phyloP scores from a whole-genome alignment of 306 rosid species.

The Alnus glutinosa region DNA sequence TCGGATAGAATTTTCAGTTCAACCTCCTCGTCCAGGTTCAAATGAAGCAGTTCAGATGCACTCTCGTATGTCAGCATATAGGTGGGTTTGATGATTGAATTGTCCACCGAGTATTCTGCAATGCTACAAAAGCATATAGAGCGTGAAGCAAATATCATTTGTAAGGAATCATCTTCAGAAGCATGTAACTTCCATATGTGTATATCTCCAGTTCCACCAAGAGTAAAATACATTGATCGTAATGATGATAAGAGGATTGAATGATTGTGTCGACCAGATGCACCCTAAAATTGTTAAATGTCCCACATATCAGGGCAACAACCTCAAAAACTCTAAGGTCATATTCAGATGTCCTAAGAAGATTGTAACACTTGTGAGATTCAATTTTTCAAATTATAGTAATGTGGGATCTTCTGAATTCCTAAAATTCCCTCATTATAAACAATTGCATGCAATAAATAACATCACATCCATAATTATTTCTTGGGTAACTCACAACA shows the following conservation, averaged over 20 bases:
- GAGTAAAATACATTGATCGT: not conserved
- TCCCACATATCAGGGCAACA: not conserved
- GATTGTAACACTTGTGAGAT: not conserved
- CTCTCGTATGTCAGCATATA: conserved; percentile 97
- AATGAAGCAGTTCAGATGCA: conserved; percentile 88
- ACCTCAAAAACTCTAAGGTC: not conserved
- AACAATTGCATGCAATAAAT: not conserved
- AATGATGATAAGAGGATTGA: not conserved
- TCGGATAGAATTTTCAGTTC: conserved; percentile 81
- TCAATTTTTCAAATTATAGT: too few relatives aligned
- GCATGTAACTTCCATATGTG: not conserved
- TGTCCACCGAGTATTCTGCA: conserved; percentile 88
- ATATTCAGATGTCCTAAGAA: not conserved
- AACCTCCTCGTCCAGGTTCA: conserved; percentile 85
- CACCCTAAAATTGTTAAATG: not conserved
- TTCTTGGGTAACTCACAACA: not conserved
- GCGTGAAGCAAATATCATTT: conserved; percentile 12
- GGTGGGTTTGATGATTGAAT: conserved; percentile 86
- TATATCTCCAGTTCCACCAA: not conserved
- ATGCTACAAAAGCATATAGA: conserved; percentile 54
- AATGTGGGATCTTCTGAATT: not conserved
- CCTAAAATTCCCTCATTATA: not conserved
- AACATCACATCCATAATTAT: not conserved
- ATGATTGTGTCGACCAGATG: not conserved
- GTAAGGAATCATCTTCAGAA: conserved; percentile 11